Base-by-base conservation (phyloP, 768 basidiomycete genomes). In the Tephrocybe rancida region DNA sequence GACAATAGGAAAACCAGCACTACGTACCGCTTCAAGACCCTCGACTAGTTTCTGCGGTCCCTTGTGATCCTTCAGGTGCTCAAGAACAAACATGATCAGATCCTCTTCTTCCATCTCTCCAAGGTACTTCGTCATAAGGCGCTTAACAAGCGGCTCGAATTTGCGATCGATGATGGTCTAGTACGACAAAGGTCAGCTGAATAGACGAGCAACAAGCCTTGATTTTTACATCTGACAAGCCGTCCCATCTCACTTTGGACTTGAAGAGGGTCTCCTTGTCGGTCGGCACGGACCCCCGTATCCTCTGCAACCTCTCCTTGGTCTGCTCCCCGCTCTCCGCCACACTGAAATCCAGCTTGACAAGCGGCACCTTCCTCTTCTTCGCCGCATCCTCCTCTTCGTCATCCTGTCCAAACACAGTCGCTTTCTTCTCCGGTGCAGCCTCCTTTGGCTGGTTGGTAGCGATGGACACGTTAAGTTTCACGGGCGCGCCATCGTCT, bases 81-180 rank as follows among this genome's bases (percentile, higher is more conserved):
- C 95, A 11, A 96, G 73, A 7, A 91, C 92, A 67, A 94, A 97
- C 84, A 96, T 91, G 52, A 94, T 87, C 55, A 97, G 79, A 64
- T 98, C 95, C 57, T 95, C 92, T 64, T 96, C 95, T 56, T 95
- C 92, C 64, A 94, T 80, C 64, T 95, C 93, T 54, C 94, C 95
- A 11, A 98, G 83, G 63, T 90, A 92, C 67, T 90, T 88, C 30
- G 82, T 79, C 85, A 98, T 93, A 60, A 88, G 79, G 7, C 83
- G 82, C 58, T 91, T 89, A 24, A 94, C 84, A 48, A 95, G 73
- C 26, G 92, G 87, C 67, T 93, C 89, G 16, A 98, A 76, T 70
- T 96, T 97, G 37, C 85, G 81, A 61, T 91, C 89, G 61, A 96
- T 88, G 69, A 90, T 79, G 26, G 74, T 73, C 94, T 95, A 60